Evolutionary conservation across 495 filamentous ascomycete species (phyloP), one percentile per base, ranked within the genome.

Genomic region (Hypoxylon perforatum): DNA sequence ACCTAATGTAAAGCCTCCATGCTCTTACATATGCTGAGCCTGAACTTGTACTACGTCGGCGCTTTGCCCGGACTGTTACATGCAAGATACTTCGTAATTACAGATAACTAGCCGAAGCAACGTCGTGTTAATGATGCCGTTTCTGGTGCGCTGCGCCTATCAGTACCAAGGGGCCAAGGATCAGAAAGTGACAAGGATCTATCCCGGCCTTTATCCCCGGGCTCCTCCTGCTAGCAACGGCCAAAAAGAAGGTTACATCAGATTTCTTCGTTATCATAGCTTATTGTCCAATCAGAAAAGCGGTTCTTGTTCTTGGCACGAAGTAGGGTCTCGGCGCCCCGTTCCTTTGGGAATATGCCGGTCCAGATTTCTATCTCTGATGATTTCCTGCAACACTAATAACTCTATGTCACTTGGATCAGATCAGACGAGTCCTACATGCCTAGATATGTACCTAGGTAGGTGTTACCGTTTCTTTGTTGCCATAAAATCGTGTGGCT

Each of bases 231-330:
- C 49, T 22, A 38, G 51, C 14, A 64, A 22, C 47, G 47, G 53
- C 21, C 9, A 33, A 55, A 52, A 65, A 42, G 59, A 65, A 18
- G 49, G 62, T 65, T 65, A 49, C 62, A 54, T 59, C 55, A 59
- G 54, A 54, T 19, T 35, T 60, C 33, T 46, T 36, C 50, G 65
- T 69, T 69, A 69, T 69, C 65, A 56, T 38, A 21, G 23, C 23
- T 8, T 17, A 63, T 39, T 45, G 22, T 22, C 65, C 65, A 69
- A 69, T 69, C 38, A 56, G 49, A 19, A 18, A 4, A 0, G 0
- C n/a, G 44, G 12, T 6, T 15, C n/a, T 59, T 22, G 36, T 58
- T n/a, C 14, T 55, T 54, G 54, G 52, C 46, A 35, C 15, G 33
- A 21, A 42, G 41, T 51, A 55, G 17, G n/a, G 38, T 30, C 28